Conservation (phyloP, 169 alveolate genomes). For the Plasmodium coatneyi region DNA sequence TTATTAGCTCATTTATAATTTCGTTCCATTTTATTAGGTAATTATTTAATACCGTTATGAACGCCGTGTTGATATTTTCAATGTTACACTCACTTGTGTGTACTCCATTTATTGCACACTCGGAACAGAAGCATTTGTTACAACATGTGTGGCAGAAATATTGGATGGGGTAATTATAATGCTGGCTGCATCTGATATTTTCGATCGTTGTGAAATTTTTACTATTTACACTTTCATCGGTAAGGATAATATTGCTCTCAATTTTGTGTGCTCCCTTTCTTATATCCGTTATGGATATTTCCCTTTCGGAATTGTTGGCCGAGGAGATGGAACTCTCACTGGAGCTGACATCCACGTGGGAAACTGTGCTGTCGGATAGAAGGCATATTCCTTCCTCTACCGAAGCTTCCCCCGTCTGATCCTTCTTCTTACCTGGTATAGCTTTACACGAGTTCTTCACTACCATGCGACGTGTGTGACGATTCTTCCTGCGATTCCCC, state of each 20-base stretch:
- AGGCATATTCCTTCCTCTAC: slow-evolving; percentile 8
- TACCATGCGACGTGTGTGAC: background rate
- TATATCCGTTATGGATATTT: slow-evolving; percentile 48
- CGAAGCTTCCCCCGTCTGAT: background rate
- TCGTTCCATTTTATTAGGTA: slow-evolving; percentile 82
- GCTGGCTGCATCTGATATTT: slow-evolving; percentile 84
- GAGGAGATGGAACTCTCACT: slow-evolving; percentile 21
- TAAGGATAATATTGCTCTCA: background rate
- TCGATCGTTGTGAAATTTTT: slow-evolving; percentile 74
- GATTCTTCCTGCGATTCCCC: background rate
- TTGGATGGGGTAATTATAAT: slow-evolving; percentile 85
- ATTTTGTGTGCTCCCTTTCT: background rate
- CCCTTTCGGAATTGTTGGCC: slow-evolving; percentile 7
- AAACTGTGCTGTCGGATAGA: background rate
- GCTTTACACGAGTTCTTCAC: background rate
- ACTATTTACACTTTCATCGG: slow-evolving; percentile 17
- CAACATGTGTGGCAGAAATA: slow-evolving; percentile 84
- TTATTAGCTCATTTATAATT: slow-evolving; percentile 75
- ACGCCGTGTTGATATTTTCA: slow-evolving; percentile 82
- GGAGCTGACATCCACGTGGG: slow-evolving; percentile 11
- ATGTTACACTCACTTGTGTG: slow-evolving; percentile 80
- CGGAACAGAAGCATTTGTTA: slow-evolving; percentile 82
- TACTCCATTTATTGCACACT: slow-evolving; percentile 81
- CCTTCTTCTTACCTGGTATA: background rate
- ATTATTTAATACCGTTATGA: slow-evolving; percentile 77